Evolutionary conservation across 495 filamentous ascomycete genomes (phyloP), one percentile per base, ranked within the genome.

Genomic region (Trichoderma erinaceum): DNA sequence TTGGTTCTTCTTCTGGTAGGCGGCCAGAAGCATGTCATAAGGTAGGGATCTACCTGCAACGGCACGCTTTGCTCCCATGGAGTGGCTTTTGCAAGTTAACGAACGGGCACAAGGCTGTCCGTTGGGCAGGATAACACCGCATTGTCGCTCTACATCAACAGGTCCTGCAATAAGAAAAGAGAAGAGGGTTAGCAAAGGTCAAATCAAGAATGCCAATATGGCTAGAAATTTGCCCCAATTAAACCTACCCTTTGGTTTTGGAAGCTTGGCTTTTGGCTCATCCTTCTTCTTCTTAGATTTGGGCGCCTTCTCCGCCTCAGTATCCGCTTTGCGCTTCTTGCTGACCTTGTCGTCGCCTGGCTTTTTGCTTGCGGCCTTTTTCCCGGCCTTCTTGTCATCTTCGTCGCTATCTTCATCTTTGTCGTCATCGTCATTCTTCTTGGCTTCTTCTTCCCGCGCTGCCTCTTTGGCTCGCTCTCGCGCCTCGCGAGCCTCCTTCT

Each of bases 1-100:
- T 78, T 98, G 95, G 75, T 98, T 99, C 83, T 96, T 97, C 84
- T 97, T 97, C 80, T 99, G 95, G 77, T 99, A 98, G 21, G 92
- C 90, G 38, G 91, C 87, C 27, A 99, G 85, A 32, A 99, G 80
- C 86, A 95, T 92, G 76, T 98, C 94, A 75, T 99, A 99, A 1
- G 96, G 96, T 65, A 97, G 81, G 44, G 91, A 94, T 41, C 95
- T 83, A 6, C 95, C 95, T 16, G 93, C 90, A 4, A 99, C 95
- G 0, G 88, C 87, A 70, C 95, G 86, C 79, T 99, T 99, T 8
- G 95, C 90, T 13, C 95, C 93, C 96, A 99, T 98, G 41, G 87
- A 90, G 72, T 99, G 95, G 68, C 89, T 93, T 81, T 99, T 99
- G 83, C 95, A 99, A 1, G 95, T 99, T 67, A 99, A 82, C 3